phyloP scores from a whole-genome alignment of 805 yeast genomes.

The Spathaspora hagerdaliae region DNA sequence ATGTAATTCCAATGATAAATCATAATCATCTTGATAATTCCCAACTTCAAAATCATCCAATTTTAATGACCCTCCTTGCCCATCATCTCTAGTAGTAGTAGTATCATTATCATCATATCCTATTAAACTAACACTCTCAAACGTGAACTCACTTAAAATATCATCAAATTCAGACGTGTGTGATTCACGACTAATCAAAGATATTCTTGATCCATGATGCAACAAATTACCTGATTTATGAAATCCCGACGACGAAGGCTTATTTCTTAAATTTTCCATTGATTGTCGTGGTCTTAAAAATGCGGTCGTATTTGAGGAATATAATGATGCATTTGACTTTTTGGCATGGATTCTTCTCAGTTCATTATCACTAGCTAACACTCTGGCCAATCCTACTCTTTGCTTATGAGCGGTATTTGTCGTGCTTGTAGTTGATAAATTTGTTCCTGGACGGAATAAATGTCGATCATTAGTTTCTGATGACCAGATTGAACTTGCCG shows the following conservation, averaged over 20 bases:
- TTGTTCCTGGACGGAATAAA: neutral
- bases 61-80: conserved; percentile 12
- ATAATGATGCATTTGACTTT: neutral
- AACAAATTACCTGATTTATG: too few species aligned
- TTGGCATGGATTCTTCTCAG: conserved; percentile 10
- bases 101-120: conserved; percentile 1
- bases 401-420: neutral
- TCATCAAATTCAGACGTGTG: conserved; percentile 21
- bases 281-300: conserved; percentile 20
- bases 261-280: conserved; percentile 17
- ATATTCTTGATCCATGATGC: conserved; percentile 20
- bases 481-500: conserved; percentile 36
- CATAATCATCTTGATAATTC: conserved; percentile 47
- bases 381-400: conserved; percentile 39
- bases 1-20: conserved; percentile 56
- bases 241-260: neutral
- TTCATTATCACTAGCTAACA: conserved; percentile 29
- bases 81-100: conserved; percentile 4
- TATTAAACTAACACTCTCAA: conserved; percentile 25
- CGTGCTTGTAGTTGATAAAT: neutral
- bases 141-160: conserved; percentile 30
- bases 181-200: conserved; percentile 32
- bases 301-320: conserved; percentile 1
- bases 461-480: conserved; percentile 21
- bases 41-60: conserved; percentile 36